phyloP scores from a whole-genome alignment of 169 alveolate species.

The Toxoplasma gondii region DNA sequence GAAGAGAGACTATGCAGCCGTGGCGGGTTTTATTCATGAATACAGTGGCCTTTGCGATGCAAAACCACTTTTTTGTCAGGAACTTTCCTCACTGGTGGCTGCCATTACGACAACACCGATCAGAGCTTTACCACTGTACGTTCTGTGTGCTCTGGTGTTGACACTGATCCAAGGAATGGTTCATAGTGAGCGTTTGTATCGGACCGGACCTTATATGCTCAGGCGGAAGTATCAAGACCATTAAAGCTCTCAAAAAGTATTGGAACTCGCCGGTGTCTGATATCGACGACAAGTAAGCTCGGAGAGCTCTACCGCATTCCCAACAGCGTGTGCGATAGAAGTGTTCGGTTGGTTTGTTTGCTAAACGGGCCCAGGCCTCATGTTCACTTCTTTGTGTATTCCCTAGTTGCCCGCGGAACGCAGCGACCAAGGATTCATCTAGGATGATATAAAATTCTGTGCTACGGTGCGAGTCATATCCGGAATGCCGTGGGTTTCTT shows the following conservation, averaged over 20 bases:
- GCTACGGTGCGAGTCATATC: background rate
- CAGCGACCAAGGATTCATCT: background rate
- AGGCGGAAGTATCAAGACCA: conserved; percentile 60
- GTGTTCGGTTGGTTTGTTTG: too few species aligned
- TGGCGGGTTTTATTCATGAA: too few species aligned
- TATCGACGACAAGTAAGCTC: conserved; percentile 57
- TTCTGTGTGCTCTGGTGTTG: too few species aligned
- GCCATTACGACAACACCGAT: too few species aligned
- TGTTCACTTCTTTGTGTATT: background rate
- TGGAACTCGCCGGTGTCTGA: conserved; percentile 68
- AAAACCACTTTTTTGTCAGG: too few species aligned
- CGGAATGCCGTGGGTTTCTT: background rate
- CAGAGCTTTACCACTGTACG: too few species aligned
- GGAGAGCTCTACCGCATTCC: background rate
- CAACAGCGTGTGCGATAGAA: too few species aligned
- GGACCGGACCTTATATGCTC: background rate
- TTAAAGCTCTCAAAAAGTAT: conserved; percentile 56
- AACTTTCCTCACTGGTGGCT: too few species aligned
- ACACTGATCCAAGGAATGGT: too few species aligned
- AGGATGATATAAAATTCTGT: background rate
- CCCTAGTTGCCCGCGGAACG: background rate
- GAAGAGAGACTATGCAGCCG: too few species aligned
- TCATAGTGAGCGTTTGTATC: background rate
- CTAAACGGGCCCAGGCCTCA: too few species aligned
- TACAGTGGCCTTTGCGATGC: too few species aligned